A percentile compares a stretch with the other conserved stretches of the same genome.
Conservation (phyloP, 257 asterid genomes). For the Ballota nigra region DNA sequence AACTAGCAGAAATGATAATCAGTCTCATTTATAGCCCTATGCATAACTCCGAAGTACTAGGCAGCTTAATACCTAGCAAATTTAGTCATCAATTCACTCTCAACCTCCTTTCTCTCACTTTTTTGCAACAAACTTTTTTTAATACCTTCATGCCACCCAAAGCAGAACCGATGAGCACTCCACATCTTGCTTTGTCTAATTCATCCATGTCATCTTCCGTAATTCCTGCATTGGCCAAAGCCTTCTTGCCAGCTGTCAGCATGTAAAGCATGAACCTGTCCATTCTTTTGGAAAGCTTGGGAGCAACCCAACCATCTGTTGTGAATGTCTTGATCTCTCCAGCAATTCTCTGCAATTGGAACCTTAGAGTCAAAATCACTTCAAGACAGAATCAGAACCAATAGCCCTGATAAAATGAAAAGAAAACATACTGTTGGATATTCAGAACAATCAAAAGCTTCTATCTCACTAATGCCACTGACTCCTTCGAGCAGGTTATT, state of each 20-base stretch:
- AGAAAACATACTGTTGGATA: slow-evolving; percentile 64
- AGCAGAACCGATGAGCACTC: slow-evolving; percentile 92
- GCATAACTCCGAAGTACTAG: not conserved
- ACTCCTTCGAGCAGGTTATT: slow-evolving; percentile 81
- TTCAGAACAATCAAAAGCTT: slow-evolving; percentile 83
- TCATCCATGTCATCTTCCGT: slow-evolving; percentile 69
- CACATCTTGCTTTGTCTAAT: slow-evolving; percentile 73
- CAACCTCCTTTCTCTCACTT: not conserved
- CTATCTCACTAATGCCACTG: slow-evolving; percentile 89
- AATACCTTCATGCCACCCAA: slow-evolving; percentile 98
- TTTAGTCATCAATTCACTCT: slow-evolving; percentile 3
- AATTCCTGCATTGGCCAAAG: slow-evolving; percentile 84
- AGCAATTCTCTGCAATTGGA: slow-evolving; percentile 74
- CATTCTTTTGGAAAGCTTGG: slow-evolving; percentile 89
- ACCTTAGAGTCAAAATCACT: slow-evolving; percentile 11
- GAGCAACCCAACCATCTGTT: slow-evolving; percentile 93
- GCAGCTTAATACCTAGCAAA: not conserved
- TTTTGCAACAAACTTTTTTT: slow-evolving; percentile 3
- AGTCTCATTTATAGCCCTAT: not conserved
- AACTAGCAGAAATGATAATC: not conserved
- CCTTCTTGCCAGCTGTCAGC: slow-evolving; percentile 95
- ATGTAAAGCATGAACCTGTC: slow-evolving; percentile 97
- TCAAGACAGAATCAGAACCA: slow-evolving; percentile 25
- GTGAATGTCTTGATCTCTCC: slow-evolving; percentile 94
- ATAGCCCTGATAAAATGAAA: slow-evolving; percentile 13